Evolutionary conservation across 192 early-diverging fungal species (phyloP), one percentile per base, ranked within the genome.

Genomic region (Coemansia brasiliensis): DNA sequence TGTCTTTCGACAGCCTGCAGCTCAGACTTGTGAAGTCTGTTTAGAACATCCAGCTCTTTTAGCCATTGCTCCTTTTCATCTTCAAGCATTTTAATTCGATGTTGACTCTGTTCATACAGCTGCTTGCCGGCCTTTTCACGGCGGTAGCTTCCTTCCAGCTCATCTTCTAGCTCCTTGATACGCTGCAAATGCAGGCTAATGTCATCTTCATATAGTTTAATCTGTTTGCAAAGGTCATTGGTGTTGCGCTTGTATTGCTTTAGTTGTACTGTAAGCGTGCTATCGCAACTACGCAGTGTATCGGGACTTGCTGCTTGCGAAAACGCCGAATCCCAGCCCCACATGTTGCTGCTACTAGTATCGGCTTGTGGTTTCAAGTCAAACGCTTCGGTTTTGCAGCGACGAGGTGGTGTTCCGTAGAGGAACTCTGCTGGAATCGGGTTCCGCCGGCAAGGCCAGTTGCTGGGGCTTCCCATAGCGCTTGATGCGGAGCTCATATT

Each of bases 391-490:
- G 24, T 17, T 25, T 48, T 25, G 65, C 52, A 43, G 8, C 65
- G 52, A 8, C 72, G 72, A 17, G 65, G 65, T 4, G 72, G 49
- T 13, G 61, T 44, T 17, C 45, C 52, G 25, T 61, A 25, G 13
- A 57, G 43, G 35, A 75, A 52, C 22, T 42, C 37, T 39, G 65
- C 25, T 13, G 72, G 72, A 45, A 75, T 62, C 6, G 73, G 73
- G 39, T 53, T 69, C 42, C 73, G 73, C n/a, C 73, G 46, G 45
- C 58, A 56, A 18, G 66, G 73, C 73, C 73, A 75, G 45, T 46
- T 54, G 43, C 25, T 26, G 20, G 63, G 57, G 29, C 59, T 61
- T 15, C 22, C 20, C 16, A 49, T 24, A 24, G 49, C 35, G 8
- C 25, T 58, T 26, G 24, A 18, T 7, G 8, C 9, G 10, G 53